phyloP scores from a whole-genome alignment of 257 asterid species.

The Asclepias syriaca region DNA sequence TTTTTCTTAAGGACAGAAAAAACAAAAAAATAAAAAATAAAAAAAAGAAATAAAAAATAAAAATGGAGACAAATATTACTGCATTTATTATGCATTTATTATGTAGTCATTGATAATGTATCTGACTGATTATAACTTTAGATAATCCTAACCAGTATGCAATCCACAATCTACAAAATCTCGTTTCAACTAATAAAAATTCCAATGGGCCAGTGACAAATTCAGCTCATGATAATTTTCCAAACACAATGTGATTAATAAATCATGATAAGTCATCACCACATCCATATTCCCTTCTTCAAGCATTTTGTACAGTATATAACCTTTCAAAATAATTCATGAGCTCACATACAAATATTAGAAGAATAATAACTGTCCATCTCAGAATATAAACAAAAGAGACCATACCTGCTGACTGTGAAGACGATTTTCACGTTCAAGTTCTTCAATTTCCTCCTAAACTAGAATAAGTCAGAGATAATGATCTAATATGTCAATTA shows the following conservation, averaged over 20 bases:
- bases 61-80: background rate
- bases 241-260: background rate
- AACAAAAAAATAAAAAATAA: background rate
- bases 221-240: background rate
- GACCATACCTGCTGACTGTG: conserved; percentile 83
- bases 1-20: conserved; percentile 1
- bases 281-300: background rate
- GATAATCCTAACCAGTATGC: background rate
- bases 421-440: conserved; percentile 94
- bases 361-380: background rate
- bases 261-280: background rate
- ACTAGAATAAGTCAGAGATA: conserved; percentile 22
- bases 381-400: background rate
- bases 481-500: background rate
- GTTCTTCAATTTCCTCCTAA: conserved; percentile 99
- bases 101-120: background rate
- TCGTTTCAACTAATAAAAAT: background rate
- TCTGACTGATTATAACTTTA: background rate
- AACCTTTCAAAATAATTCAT: conserved; percentile 2
- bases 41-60: background rate
- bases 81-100: background rate
- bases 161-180: background rate
- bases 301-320: background rate
- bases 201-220: background rate
- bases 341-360: background rate